Evolutionary conservation across 495 filamentous ascomycete genomes (phyloP).

Genomic region (Cryomyces minteri): DNA sequence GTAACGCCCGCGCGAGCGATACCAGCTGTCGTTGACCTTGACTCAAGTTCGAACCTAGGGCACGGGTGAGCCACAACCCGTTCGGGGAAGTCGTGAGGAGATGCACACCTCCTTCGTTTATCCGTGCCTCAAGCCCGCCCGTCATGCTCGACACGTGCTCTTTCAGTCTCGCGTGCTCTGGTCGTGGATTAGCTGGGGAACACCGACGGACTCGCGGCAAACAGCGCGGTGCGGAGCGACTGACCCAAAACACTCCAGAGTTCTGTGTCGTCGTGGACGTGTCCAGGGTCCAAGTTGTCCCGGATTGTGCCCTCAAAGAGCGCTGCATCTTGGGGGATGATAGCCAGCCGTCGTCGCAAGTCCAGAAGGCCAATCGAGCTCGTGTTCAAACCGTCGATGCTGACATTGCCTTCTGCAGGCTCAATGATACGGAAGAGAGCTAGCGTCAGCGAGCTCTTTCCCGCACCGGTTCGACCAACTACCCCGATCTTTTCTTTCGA

Average conservation of each 20-base stretch:
- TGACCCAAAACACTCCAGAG: conserved; percentile 90
- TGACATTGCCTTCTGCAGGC: conserved; percentile 57
- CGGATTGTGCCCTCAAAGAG: conserved; percentile 92
- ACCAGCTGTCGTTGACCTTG: conserved; percentile 85
- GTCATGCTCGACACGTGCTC: conserved; percentile 80
- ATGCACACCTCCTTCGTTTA: conserved; percentile 81
- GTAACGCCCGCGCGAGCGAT: conserved; percentile 77
- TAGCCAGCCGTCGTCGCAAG: conserved; percentile 76
- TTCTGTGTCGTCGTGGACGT: conserved; percentile 93
- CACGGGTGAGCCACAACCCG: background rate
- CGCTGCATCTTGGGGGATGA: conserved; percentile 96
- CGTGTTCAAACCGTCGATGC: conserved; percentile 77
- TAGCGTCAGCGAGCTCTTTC: conserved; percentile 88
- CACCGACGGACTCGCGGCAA: background rate
- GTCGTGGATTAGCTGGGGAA: conserved; percentile 8
- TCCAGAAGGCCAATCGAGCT: conserved; percentile 81
- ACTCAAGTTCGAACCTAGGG: conserved; percentile 45
- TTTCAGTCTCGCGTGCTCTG: conserved; percentile 86
- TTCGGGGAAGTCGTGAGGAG: background rate
- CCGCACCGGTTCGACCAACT: conserved; percentile 88
- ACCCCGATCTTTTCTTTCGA: conserved; percentile 96
- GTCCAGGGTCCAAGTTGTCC: conserved; percentile 89
- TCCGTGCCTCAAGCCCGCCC: conserved; percentile 70
- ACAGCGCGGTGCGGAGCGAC: conserved; percentile 11
- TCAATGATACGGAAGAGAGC: conserved; percentile 95